A percentile compares a stretch with the other conserved stretches of the same genome.
Conservation (phyloP, 352 stramenopile species). For the Phytopythium montanum region DNA sequence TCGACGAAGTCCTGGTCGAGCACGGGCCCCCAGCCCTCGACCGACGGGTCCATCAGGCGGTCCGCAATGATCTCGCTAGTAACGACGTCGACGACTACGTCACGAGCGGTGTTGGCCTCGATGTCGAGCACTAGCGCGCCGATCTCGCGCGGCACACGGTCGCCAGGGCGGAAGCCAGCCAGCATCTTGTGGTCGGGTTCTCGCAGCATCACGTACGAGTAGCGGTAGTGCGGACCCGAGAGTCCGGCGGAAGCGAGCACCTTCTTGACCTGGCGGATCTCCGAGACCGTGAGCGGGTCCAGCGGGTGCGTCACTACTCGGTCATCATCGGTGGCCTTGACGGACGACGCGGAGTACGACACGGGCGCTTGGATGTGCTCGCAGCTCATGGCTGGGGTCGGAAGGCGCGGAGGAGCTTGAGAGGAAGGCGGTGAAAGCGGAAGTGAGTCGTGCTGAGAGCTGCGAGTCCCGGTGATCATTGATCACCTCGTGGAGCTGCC, state of each 20-base stretch:
- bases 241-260: conserved; percentile 31
- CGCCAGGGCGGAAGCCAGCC: conserved; percentile 23
- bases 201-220: conserved; percentile 49
- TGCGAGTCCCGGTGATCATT: background rate
- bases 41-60: conserved; percentile 28
- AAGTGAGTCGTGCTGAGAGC: background rate
- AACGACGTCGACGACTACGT: conserved; percentile 40
- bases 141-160: conserved; percentile 37
- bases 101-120: conserved; percentile 20
- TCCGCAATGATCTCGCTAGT: conserved; percentile 22
- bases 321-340: background rate
- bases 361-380: background rate
- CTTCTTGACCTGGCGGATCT: conserved; percentile 36
- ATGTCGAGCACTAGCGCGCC: conserved; percentile 34
- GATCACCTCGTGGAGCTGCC: background rate
- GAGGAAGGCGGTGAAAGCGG: background rate
- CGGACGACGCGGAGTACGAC: background rate
- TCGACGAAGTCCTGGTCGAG: conserved; percentile 46
- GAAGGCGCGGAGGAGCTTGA: background rate
- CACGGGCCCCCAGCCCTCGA: conserved; percentile 36
- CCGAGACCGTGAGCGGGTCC: conserved; percentile 37
- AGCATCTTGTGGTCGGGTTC: conserved; percentile 41
- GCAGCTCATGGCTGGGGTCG: background rate
- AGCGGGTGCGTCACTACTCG: conserved; percentile 22
- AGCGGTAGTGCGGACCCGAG: conserved; percentile 27